Evolutionary conservation across 768 basidiomycete genomes (phyloP).

Genomic region (Russula emetica): DNA sequence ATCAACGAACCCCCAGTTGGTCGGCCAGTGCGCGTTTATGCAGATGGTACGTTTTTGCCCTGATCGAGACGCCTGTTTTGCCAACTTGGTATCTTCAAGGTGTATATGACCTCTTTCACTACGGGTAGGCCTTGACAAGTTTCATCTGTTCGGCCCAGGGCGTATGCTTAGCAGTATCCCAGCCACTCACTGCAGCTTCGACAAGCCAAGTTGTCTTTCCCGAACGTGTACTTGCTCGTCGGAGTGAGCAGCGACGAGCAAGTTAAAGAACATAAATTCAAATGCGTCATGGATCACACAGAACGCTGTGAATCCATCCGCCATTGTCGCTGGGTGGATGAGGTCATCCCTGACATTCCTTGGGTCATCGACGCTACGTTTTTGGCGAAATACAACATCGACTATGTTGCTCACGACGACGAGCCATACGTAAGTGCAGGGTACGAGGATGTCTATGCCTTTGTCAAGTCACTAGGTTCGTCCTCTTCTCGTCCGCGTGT

Average conservation of each 20-base stretch:
- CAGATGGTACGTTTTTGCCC: slow-evolving; percentile 64
- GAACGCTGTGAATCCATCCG: slow-evolving; percentile 90
- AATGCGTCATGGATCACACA: slow-evolving; percentile 80
- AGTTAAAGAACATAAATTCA: slow-evolving; percentile 72
- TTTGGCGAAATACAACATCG: slow-evolving; percentile 79
- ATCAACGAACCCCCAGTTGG: slow-evolving; percentile 80
- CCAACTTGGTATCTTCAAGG: slow-evolving; percentile 41
- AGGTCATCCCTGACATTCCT: slow-evolving; percentile 85
- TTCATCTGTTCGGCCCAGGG: slow-evolving; percentile 2
- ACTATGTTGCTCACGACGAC: slow-evolving; percentile 97
- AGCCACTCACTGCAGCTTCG: slow-evolving; percentile 94
- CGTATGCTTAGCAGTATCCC: slow-evolving; percentile 21
- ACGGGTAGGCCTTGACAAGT: slow-evolving; percentile 54
- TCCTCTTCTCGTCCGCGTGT: slow-evolving; percentile 2
- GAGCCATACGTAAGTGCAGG: slow-evolving; percentile 78
- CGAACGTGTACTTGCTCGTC: slow-evolving; percentile 82
- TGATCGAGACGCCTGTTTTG: slow-evolving; percentile 2
- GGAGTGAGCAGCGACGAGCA: slow-evolving; percentile 92
- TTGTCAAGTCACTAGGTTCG: slow-evolving; percentile 75
- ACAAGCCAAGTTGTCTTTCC: slow-evolving; percentile 93
- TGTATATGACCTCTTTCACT: slow-evolving; percentile 97
- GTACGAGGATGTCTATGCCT: slow-evolving; percentile 79
- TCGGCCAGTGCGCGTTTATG: slow-evolving; percentile 85
- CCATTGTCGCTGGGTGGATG: slow-evolving; percentile 97
- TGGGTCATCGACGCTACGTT: slow-evolving; percentile 86